phyloP scores from a whole-genome alignment of 1,284 basidiomycete species.

The Ganoderma meredithae region DNA sequence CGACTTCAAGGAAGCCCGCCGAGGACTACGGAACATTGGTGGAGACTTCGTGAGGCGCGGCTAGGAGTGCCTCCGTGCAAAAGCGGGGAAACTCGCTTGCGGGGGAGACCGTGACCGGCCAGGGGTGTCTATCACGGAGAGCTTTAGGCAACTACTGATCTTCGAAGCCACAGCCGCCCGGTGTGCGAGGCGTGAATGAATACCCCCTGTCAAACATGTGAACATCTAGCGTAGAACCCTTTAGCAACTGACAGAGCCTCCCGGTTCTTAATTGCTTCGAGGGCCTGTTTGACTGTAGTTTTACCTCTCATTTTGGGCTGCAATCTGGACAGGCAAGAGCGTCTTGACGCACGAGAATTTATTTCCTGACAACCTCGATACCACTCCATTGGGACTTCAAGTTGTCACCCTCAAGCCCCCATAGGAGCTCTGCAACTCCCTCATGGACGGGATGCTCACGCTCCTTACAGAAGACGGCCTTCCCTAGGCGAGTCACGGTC shows the following conservation, averaged over 20 bases:
- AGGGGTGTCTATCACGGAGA: slow-evolving; percentile 50
- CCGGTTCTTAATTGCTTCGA: slow-evolving; percentile 47
- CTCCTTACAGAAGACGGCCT: slow-evolving; percentile 16
- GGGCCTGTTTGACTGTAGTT: background rate
- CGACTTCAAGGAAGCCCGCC: slow-evolving; percentile 45
- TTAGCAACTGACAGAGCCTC: slow-evolving; percentile 47
- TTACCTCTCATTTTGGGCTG: background rate
- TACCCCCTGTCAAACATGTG: background rate
- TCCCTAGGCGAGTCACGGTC: slow-evolving; percentile 7
- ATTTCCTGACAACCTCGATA: slow-evolving; percentile 54
- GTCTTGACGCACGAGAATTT: slow-evolving; percentile 44
- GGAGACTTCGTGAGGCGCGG: slow-evolving; percentile 52
- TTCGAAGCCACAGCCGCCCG: slow-evolving; percentile 54
- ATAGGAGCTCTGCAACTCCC: slow-evolving; percentile 14
- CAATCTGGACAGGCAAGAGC: slow-evolving; percentile 35
- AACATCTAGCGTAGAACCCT: slow-evolving; percentile 41
- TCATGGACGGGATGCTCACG: slow-evolving; percentile 20
- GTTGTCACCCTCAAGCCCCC: slow-evolving; percentile 15
- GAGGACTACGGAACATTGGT: slow-evolving; percentile 51
- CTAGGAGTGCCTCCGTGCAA: slow-evolving; percentile 44
- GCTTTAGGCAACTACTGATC: slow-evolving; percentile 59
- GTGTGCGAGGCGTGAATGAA: slow-evolving; percentile 35
- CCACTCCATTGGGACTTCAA: slow-evolving; percentile 11
- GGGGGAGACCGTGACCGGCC: slow-evolving; percentile 45
- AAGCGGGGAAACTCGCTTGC: slow-evolving; percentile 50